phyloP scores from a whole-genome alignment of 495 filamentous ascomycete species.

The Penicillium simplicissimum region DNA sequence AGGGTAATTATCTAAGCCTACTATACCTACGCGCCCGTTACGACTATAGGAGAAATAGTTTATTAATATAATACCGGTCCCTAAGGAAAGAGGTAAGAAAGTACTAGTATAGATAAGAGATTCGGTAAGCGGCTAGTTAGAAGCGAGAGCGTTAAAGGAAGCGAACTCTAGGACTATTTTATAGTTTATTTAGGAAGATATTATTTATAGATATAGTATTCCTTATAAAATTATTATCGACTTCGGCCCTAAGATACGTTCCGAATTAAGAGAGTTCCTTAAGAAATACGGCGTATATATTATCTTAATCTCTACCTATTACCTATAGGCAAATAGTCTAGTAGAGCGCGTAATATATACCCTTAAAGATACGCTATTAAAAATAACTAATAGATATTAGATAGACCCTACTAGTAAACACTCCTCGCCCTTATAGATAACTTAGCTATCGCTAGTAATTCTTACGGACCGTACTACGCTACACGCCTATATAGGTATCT shows the following conservation, averaged over 20 bases:
- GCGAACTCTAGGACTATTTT: neutral
- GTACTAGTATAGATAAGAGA: neutral
- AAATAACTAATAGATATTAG: neutral
- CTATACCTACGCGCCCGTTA: too few species aligned
- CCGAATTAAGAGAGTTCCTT: neutral
- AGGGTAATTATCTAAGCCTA: too few species aligned
- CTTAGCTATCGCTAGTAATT: too few species aligned
- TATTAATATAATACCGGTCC: neutral
- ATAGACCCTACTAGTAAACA: neutral
- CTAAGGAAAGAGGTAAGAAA: neutral
- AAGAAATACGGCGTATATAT: neutral
- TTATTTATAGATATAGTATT: neutral
- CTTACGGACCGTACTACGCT: neutral
- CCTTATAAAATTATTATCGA: neutral
- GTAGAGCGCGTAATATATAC: neutral
- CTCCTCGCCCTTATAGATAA: neutral
- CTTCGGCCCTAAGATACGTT: neutral
- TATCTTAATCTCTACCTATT: neutral
- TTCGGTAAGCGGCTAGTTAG: neutral
- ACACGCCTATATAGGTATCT: neutral
- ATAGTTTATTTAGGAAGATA: neutral
- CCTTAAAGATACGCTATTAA: neutral
- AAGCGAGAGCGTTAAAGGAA: neutral
- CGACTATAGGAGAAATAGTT: neutral
- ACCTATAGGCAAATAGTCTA: neutral